These are phyloP conservation scores for Colletotrichum gigasporum DNA, from an alignment of 2,329 filamentous ascomycete genomes.

Conservation along the genomic window DNA sequence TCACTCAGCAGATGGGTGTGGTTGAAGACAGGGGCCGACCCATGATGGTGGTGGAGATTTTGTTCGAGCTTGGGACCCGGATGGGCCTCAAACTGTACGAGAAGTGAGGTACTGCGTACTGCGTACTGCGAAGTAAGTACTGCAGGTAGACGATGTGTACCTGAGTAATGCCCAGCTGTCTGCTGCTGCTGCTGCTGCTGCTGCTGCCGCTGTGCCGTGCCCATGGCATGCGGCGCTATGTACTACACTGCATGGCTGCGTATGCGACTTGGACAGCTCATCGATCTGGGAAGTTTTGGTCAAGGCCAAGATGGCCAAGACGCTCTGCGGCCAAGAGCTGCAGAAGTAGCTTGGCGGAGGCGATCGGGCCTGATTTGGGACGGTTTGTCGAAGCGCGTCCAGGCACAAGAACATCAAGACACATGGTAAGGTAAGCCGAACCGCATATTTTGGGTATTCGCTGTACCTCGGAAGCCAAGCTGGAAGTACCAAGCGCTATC, in stretches of 20 bases:
- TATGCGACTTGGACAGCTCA: constrained; percentile 14
- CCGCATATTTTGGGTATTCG: no score
- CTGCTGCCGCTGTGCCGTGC: not conserved
- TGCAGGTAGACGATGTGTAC: constrained; percentile 1
- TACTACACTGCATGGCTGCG: constrained; percentile 1
- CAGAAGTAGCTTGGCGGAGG: not conserved
- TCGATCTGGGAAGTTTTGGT: not conserved
- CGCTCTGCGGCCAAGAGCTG: constrained; percentile 6
- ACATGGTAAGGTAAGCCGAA: no score
- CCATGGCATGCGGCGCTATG: not conserved
- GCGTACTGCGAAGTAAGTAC: no score
- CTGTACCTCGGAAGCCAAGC: no score
- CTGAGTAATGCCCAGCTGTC: no score
- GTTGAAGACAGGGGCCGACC: not conserved
- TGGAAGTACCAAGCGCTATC: no score
- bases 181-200: no score
- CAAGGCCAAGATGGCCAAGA: not conserved
- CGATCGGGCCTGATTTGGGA: not conserved
- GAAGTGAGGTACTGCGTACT: no score
- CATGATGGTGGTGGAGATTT: constrained; percentile 13
- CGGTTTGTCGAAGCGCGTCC: no score
- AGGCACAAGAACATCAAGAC: no score
- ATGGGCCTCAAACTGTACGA: no score
- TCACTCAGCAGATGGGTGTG: constrained; percentile 17
- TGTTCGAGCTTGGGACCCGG: constrained; percentile 18